Evolutionary conservation across 768 basidiomycete species (phyloP).

Genomic region (Lentinula sp.): DNA sequence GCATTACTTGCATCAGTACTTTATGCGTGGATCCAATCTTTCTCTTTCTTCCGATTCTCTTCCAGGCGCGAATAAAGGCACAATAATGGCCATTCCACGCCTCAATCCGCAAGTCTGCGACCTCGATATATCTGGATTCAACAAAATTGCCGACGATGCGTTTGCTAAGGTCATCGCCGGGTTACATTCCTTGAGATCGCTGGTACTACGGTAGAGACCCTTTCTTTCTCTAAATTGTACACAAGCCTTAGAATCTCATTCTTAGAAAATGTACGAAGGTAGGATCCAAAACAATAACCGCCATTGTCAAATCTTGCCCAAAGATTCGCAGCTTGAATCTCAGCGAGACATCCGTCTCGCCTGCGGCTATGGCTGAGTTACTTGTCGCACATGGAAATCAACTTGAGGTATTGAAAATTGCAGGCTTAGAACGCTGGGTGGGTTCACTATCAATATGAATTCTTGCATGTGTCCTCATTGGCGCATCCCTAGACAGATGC

Average conservation of each 20-base stretch:
- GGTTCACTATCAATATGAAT: conserved; percentile 13
- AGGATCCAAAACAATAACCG: conserved; percentile 39
- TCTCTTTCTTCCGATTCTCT: conserved; percentile 35
- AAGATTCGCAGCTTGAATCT: conserved; percentile 46
- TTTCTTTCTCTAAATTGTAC: not conserved
- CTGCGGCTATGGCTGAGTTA: conserved; percentile 39
- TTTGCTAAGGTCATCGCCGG: conserved; percentile 46
- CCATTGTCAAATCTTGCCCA: conserved; percentile 34
- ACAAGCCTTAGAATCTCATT: conserved; percentile 3
- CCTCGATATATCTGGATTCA: conserved; percentile 46
- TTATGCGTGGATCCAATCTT: conserved; percentile 49
- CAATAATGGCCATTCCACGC: conserved; percentile 37
- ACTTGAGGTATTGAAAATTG: conserved; percentile 54
- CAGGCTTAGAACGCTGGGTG: conserved; percentile 59
- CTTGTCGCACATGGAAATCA: conserved; percentile 29
- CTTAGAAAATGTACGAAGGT: conserved; percentile 57
- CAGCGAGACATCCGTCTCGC: conserved; percentile 52
- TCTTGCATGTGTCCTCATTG: not conserved
- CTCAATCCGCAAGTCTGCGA: conserved; percentile 32
- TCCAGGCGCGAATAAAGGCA: conserved; percentile 45
- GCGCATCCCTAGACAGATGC: conserved; percentile 45
- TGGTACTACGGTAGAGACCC: conserved; percentile 47
- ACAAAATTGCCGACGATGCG: conserved; percentile 41
- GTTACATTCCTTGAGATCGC: conserved; percentile 35
- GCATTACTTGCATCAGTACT: conserved; percentile 32